A percentile compares a stretch with the other conserved stretches of the same genome.
Evolutionary conservation across 805 yeast species (phyloP).

Genomic region (Pichia deserticola): DNA sequence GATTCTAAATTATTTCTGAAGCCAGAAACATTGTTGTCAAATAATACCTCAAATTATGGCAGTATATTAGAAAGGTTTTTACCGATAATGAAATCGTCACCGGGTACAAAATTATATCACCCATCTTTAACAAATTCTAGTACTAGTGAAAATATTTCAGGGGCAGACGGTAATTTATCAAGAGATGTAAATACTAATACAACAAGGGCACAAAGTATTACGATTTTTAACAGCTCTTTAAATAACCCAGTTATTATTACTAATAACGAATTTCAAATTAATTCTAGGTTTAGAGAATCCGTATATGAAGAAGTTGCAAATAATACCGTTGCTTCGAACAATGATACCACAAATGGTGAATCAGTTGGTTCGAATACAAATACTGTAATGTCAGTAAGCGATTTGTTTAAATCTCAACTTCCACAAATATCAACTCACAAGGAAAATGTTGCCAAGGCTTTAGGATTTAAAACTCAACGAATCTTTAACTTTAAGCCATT

Average conservation of each 20-base stretch:
- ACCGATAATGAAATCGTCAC: neutral
- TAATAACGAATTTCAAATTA: conserved; percentile 15
- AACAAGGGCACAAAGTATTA: too few species aligned
- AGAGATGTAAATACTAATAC: neutral
- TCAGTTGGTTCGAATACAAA: too few species aligned
- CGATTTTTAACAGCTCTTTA: too few species aligned
- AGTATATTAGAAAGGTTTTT: conserved; percentile 5
- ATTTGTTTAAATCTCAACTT: neutral
- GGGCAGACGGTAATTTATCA: neutral
- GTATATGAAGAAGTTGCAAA: too few species aligned
- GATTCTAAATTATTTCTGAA: neutral
- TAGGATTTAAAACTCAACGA: conserved; percentile 37
- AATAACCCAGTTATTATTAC: neutral
- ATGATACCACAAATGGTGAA: too few species aligned
- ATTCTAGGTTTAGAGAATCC: neutral
- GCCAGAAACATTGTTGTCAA: conserved; percentile 2
- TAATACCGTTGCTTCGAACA: too few species aligned
- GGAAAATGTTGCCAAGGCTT: conserved; percentile 41
- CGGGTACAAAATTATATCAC: conserved; percentile 3
- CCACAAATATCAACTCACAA: conserved; percentile 20
- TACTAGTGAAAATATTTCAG: neutral
- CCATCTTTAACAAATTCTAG: neutral
- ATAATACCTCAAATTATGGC: conserved; percentile 4
- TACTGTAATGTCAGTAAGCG: too few species aligned
- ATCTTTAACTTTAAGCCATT: conserved; percentile 33